Conservation (phyloP, 352 stramenopile genomes). For the Globisporangium parvum region DNA sequence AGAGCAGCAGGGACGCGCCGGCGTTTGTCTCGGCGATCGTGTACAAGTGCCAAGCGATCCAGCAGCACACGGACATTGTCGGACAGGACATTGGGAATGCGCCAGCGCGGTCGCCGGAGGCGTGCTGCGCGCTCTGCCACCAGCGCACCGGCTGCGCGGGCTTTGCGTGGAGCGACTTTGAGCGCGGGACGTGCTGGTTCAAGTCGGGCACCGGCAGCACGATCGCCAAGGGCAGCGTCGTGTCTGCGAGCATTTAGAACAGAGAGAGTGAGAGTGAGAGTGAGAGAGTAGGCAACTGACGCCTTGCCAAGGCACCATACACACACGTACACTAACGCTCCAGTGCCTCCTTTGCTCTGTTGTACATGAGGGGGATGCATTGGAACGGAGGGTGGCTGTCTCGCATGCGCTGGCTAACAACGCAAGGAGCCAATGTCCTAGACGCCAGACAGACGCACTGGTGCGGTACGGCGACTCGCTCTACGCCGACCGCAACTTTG, state of each 20-base stretch:
- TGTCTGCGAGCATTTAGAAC: conserved; percentile 18
- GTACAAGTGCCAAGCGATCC: conserved; percentile 26
- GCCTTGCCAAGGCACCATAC: too few species aligned
- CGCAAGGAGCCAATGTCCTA: too few species aligned
- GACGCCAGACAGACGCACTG: conserved; percentile 25
- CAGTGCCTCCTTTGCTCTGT: too few species aligned
- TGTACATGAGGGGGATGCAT: too few species aligned
- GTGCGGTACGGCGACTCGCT: conserved; percentile 52
- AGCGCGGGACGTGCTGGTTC: conserved; percentile 32
- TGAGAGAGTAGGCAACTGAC: conserved; percentile 1
- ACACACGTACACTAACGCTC: too few species aligned
- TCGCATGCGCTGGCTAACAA: too few species aligned
- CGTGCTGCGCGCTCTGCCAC: conserved; percentile 28
- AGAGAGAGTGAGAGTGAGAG: not conserved
- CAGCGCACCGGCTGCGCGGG: conserved; percentile 17
- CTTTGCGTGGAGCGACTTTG: conserved; percentile 28
- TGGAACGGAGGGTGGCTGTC: too few species aligned
- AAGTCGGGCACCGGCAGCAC: conserved; percentile 16
- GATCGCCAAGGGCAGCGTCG: conserved; percentile 13
- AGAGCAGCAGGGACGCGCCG: conserved; percentile 1
- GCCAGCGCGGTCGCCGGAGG: conserved; percentile 16
- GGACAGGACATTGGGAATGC: conserved; percentile 19
- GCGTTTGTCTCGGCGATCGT: conserved; percentile 20
- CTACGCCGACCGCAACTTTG: conserved; percentile 31
- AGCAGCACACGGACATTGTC: conserved; percentile 17